Conservation (phyloP, 331 rosid species). For the Quercus lobata region DNA sequence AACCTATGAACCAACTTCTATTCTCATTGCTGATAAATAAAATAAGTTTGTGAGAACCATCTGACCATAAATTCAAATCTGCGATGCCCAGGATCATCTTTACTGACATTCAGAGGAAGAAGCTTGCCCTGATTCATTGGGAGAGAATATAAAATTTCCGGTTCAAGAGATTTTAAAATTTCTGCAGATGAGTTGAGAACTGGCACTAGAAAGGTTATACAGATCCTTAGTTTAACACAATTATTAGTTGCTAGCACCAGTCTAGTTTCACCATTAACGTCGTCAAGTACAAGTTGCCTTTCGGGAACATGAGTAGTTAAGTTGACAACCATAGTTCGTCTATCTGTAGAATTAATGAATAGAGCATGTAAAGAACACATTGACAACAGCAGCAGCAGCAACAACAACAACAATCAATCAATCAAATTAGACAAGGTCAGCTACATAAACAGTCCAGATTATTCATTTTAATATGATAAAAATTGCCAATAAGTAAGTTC, state of each 20-base stretch:
- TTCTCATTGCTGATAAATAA: neutral
- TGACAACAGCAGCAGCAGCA: rapidly evolving
- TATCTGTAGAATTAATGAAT: slow-evolving; percentile 40
- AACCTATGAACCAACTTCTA: neutral
- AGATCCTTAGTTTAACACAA: slow-evolving; percentile 42
- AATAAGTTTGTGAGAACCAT: slow-evolving; percentile 2
- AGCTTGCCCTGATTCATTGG: too few species aligned
- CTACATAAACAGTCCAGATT: too few species aligned
- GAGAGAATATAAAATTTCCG: too few species aligned
- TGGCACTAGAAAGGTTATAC: slow-evolving; percentile 65
- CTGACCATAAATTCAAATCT: slow-evolving; percentile 82
- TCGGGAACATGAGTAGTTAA: slow-evolving; percentile 63
- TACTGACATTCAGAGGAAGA: slow-evolving; percentile 23
- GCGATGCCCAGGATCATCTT: slow-evolving; percentile 43
- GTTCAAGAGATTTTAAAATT: too few species aligned
- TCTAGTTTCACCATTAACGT: slow-evolving; percentile 69
- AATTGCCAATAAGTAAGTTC: too few species aligned
- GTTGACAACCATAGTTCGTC: too few species aligned
- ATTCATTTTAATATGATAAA: too few species aligned
- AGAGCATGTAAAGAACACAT: neutral
- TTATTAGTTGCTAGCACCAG: slow-evolving; percentile 77
- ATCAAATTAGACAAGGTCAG: too few species aligned
- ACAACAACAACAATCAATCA: too few species aligned
- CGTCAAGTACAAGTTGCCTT: slow-evolving; percentile 55
- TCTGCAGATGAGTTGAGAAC: slow-evolving; percentile 74